phyloP scores from a whole-genome alignment of 2,329 filamentous ascomycete genomes.

The Drechslerella dactyloides region DNA sequence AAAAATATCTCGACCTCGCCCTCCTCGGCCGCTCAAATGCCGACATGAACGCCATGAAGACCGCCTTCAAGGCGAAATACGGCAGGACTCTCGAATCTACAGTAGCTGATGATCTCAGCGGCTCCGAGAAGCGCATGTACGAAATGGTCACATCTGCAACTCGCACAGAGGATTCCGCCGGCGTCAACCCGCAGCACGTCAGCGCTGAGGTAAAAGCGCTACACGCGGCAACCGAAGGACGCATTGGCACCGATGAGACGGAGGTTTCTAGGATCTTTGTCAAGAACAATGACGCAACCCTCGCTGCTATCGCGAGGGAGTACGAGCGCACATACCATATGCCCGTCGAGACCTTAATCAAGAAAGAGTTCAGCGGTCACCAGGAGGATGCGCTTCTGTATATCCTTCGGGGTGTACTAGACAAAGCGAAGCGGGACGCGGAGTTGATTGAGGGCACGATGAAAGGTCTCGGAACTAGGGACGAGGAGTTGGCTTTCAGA shows the following conservation, averaged over 20 bases:
- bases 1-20: constrained; percentile 82
- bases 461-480: constrained; percentile 85
- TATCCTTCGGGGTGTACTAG: constrained; percentile 79
- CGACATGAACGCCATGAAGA: constrained; percentile 85
- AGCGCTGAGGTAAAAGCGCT: constrained; percentile 78
- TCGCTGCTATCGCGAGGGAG: constrained; percentile 77
- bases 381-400: constrained; percentile 80
- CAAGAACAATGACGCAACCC: constrained; percentile 77
- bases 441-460: constrained; percentile 82
- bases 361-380: constrained; percentile 85
- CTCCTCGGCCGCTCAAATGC: constrained; percentile 83
- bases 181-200: constrained; percentile 75
- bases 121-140: constrained; percentile 86
- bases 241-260: constrained; percentile 69
- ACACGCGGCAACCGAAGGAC: constrained; percentile 75
- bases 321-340: constrained; percentile 77
- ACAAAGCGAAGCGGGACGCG: constrained; percentile 67
- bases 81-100: constrained; percentile 72
- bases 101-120: constrained; percentile 78
- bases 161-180: constrained; percentile 77
- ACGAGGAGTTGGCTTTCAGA: constrained; percentile 75
- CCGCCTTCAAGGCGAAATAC: constrained; percentile 73
- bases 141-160: constrained; percentile 77
- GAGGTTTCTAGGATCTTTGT: constrained; percentile 80
- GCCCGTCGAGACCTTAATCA: constrained; percentile 74